Evolutionary conservation across 108 stramenopile species (phyloP).

Genomic region (Discostella pseudostelligera): DNA sequence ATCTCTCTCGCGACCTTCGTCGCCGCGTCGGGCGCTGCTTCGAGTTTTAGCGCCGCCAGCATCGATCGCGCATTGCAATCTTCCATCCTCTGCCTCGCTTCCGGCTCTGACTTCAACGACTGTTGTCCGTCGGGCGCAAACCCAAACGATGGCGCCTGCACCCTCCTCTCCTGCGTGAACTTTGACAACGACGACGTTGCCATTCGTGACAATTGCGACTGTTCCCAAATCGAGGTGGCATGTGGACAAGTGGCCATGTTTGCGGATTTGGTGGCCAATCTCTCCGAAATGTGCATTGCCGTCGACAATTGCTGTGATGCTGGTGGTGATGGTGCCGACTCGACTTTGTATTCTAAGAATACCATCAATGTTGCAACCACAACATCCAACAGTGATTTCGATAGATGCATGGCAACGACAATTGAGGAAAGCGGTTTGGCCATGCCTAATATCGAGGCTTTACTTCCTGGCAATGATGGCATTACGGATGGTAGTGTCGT

Average conservation of each 20-base stretch:
- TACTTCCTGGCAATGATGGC: not conserved
- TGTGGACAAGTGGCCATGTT: not conserved
- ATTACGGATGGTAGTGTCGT: not conserved
- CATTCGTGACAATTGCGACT: not conserved
- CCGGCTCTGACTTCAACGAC: not conserved
- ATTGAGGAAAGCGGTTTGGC: not conserved
- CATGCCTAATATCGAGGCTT: not conserved
- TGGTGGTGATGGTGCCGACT: not conserved
- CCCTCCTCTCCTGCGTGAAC: not conserved
- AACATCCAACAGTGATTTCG: not conserved
- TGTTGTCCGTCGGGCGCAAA: slow-evolving; percentile 1
- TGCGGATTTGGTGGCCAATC: not conserved
- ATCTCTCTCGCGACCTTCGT: not conserved
- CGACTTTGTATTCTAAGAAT: no score
- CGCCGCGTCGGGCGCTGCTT: not conserved
- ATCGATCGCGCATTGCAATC: not conserved
- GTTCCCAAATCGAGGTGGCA: not conserved
- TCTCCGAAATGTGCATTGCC: slow-evolving; percentile 1
- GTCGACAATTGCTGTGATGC: not conserved
- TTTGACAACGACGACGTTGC: not conserved
- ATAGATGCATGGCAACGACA: not conserved
- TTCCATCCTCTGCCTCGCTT: not conserved
- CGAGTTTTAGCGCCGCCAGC: not conserved
- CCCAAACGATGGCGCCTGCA: slow-evolving; percentile 8
- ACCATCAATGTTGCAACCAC: no score